A percentile compares a stretch with the other conserved stretches of the same genome.
phyloP scores from a whole-genome alignment of 257 asterid genomes.

The Solanum appendiculatum region DNA sequence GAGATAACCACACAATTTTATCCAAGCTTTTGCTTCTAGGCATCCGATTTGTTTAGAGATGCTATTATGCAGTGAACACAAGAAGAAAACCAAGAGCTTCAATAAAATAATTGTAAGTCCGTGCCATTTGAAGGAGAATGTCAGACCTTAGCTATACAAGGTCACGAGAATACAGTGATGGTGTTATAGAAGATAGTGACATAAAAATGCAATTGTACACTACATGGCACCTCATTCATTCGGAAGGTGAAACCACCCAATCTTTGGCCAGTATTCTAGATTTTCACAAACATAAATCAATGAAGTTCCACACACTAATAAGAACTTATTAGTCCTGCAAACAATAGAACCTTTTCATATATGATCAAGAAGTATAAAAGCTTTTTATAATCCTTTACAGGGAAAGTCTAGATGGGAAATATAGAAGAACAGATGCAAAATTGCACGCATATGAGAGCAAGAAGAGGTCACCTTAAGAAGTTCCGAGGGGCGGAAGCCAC shows the following conservation, averaged over 20 bases:
- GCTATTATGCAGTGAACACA: not conserved
- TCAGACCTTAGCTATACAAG: not conserved
- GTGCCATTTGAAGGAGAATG: not conserved
- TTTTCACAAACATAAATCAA: not conserved
- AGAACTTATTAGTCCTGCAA: not conserved
- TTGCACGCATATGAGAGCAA: not conserved
- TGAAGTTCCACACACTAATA: not conserved
- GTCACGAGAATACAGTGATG: not conserved
- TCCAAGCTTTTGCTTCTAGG: not conserved
- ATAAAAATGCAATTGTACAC: not conserved
- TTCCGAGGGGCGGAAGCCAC: constrained; percentile 95
- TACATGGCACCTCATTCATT: not conserved
- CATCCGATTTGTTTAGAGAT: not conserved
- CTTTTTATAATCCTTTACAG: not conserved
- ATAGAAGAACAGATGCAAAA: not conserved
- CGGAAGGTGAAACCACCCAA: not conserved
- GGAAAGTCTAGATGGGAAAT: not conserved
- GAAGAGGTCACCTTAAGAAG: constrained; percentile 62
- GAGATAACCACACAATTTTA: not conserved
- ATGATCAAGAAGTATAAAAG: not conserved
- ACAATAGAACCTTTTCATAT: not conserved
- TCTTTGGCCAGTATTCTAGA: not conserved
- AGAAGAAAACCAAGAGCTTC: not conserved
- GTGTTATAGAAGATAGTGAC: not conserved
- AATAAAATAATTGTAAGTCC: not conserved